Percentiles rank a stretch among this genome's conserved stretches.
Conservation (phyloP, 768 basidiomycete species). For the Phylloporus arenicola region DNA sequence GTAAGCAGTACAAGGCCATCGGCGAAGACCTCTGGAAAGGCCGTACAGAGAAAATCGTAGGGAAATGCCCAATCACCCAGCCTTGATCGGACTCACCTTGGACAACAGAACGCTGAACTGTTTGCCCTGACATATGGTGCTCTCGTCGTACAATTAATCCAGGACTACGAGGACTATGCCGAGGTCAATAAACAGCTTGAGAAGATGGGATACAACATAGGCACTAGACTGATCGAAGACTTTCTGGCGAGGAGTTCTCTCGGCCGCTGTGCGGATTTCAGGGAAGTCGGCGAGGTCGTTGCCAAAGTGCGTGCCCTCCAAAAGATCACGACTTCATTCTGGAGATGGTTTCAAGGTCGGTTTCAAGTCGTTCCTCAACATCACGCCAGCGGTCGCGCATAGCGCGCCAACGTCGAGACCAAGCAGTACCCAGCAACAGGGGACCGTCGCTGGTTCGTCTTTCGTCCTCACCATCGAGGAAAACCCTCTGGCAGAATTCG, state of each 20-base stretch:
- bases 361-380: constrained; percentile 95
- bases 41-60: constrained; percentile 89
- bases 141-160: constrained; percentile 95
- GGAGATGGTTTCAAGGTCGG: constrained; percentile 59
- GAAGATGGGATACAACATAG: constrained; percentile 99
- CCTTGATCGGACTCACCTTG: constrained; percentile 16
- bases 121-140: constrained; percentile 97
- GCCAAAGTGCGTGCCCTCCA: constrained; percentile 61
- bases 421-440: constrained; percentile 36
- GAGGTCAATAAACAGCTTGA: constrained; percentile 96
- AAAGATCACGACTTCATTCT: not conserved
- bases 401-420: constrained; percentile 49
- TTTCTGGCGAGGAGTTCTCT: constrained; percentile 91
- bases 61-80: constrained; percentile 25
- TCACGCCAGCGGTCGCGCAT: constrained; percentile 79
- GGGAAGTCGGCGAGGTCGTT: constrained; percentile 92
- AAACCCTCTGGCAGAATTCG: constrained; percentile 95
- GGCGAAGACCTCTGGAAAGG: constrained; percentile 97
- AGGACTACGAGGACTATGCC: constrained; percentile 96
- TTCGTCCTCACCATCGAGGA: constrained; percentile 91
- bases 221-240: constrained; percentile 92
- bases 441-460: constrained; percentile 43
- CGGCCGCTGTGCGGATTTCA: constrained; percentile 89
- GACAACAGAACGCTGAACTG: constrained; percentile 84
- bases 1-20: constrained; percentile 81